Conservation (phyloP, 495 filamentous ascomycete species). For the Talaromyces nanjingensis region DNA sequence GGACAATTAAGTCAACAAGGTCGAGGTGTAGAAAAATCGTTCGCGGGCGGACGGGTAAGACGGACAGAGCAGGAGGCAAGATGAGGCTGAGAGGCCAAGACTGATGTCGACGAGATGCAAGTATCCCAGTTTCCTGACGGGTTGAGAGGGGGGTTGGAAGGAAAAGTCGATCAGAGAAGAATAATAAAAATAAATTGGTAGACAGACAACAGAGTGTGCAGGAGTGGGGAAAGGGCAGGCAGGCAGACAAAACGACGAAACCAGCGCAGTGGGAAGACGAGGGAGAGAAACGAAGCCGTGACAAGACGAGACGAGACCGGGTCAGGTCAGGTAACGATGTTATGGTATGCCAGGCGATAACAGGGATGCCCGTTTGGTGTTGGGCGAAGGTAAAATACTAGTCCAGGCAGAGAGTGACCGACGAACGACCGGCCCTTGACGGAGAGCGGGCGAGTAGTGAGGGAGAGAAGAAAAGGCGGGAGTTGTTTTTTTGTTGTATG, state of each 20-base stretch:
- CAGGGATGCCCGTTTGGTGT: not conserved
- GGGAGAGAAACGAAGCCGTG: not conserved
- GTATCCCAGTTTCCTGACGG: not conserved
- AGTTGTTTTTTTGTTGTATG: not conserved
- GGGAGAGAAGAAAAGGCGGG: slow-evolving; percentile 2
- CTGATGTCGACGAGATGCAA: not conserved
- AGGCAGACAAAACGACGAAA: not conserved
- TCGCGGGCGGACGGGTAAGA: not conserved
- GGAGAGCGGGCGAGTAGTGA: slow-evolving; percentile 3
- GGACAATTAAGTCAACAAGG: not conserved
- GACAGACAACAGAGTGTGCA: not conserved
- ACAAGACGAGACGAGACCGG: not conserved
- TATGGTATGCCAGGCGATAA: not conserved
- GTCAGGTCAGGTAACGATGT: not conserved
- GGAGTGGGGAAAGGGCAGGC: not conserved
- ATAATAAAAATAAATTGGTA: not conserved
- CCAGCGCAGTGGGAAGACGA: not conserved
- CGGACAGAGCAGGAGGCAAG: not conserved
- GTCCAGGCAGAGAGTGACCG: not conserved
- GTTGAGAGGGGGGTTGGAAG: slow-evolving; percentile 2
- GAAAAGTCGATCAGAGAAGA: slow-evolving; percentile 7
- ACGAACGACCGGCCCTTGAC: not conserved
- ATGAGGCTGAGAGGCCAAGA: slow-evolving; percentile 5
- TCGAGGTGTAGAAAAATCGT: not conserved
- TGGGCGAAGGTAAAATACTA: not conserved